phyloP scores from a whole-genome alignment of 768 basidiomycete species.

The Pleurotus ostreatus region DNA sequence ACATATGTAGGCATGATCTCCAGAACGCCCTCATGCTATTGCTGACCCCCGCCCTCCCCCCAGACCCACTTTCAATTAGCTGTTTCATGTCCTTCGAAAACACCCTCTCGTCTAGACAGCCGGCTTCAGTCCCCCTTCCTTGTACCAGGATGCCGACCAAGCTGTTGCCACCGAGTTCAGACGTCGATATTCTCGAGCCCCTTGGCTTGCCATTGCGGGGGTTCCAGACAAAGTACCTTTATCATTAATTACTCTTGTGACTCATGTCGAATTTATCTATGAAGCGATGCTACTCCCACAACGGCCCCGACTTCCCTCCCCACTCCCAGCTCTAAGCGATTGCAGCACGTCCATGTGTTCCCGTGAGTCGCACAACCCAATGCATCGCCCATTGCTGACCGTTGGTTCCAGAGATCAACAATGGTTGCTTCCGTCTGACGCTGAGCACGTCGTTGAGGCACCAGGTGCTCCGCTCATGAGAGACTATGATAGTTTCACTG shows the following conservation, averaged over 20 bases:
- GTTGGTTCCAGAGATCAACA: conserved; percentile 12
- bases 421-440: conserved; percentile 15
- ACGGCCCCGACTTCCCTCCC: conserved; percentile 29
- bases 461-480: conserved; percentile 48
- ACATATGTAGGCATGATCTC: conserved; percentile 7
- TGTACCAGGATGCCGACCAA: conserved; percentile 1
- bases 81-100: not conserved
- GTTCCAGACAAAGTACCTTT: conserved; percentile 17
- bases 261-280: conserved; percentile 11
- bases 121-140: not conserved
- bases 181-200: conserved; percentile 15
- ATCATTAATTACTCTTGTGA: conserved; percentile 7
- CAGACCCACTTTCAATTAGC: not conserved
- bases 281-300: conserved; percentile 28
- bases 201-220: conserved; percentile 16
- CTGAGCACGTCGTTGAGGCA: conserved; percentile 22
- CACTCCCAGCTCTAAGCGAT: conserved; percentile 18
- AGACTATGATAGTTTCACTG: conserved; percentile 59
- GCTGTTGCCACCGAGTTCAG: not conserved
- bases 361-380: conserved; percentile 1
- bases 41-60: not conserved
- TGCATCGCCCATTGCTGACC: conserved; percentile 5
- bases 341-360: conserved; percentile 5
- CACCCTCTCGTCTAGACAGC: not conserved
- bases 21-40: conserved; percentile 3